Conservation (phyloP, 805 yeast species). For the Saccharomycopsis amapae region DNA sequence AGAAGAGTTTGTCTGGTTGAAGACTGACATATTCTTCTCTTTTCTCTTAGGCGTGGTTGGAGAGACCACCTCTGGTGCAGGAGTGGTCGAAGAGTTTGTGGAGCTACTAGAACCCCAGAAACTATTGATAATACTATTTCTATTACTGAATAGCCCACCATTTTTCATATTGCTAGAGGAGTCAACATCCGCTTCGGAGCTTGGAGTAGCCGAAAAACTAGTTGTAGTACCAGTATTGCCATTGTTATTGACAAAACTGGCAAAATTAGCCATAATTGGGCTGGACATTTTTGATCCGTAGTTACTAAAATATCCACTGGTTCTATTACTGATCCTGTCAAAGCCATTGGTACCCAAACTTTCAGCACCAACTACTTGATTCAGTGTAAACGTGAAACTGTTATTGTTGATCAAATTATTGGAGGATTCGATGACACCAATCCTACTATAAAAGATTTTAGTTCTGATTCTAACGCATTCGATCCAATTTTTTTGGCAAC, state of each 20-base stretch:
- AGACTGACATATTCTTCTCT: constrained; percentile 2
- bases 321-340: not conserved
- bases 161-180: not conserved
- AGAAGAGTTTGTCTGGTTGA: constrained; percentile 9
- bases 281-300: constrained; percentile 16
- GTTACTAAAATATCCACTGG: constrained; percentile 27
- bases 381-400: constrained; percentile 9
- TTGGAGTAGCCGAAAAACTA: not conserved
- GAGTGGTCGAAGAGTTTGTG: not conserved
- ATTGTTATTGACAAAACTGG: constrained; percentile 21
- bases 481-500: constrained; percentile 52
- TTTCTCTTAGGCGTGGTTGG: not conserved
- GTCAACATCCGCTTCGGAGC: constrained; percentile 1
- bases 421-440: constrained; percentile 42
- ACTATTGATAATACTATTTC: constrained; percentile 18
- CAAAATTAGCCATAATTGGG: constrained; percentile 24
- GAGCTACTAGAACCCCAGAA: constrained; percentile 15
- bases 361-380: constrained; percentile 10
- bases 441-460: constrained; percentile 73
- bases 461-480: constrained; percentile 58
- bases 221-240: not conserved
- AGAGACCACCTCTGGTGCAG: not conserved
- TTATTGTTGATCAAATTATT: constrained; percentile 17
- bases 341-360: not conserved
- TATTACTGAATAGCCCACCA: constrained; percentile 15